These are phyloP conservation scores for Penicillium cataractarum DNA, from an alignment of 495 filamentous ascomycete species.

Conservation along the genomic window DNA sequence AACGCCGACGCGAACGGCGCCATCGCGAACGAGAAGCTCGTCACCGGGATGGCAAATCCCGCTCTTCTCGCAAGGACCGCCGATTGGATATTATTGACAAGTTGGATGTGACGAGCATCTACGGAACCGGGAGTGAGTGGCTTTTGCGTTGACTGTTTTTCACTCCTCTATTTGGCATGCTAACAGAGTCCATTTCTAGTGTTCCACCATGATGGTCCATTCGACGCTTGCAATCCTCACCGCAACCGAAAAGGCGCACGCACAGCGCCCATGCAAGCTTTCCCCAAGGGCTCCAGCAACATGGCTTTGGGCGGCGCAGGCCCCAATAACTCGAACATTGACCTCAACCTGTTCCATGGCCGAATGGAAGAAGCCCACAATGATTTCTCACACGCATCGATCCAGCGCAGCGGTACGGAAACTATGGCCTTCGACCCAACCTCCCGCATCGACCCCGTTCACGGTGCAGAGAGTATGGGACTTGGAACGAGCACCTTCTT, in stretches of 20 bases:
- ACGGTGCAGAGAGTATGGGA: conserved; percentile 81
- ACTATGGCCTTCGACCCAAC: conserved; percentile 59
- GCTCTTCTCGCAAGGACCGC: conserved; percentile 54
- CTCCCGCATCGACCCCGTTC: conserved; percentile 67
- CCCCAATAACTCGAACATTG: conserved; percentile 77
- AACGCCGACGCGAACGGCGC: conserved; percentile 69
- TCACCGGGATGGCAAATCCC: conserved; percentile 57
- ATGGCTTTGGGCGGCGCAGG: conserved; percentile 89
- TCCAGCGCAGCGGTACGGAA: conserved; percentile 46
- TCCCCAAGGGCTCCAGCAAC: conserved; percentile 87
- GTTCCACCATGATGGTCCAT: conserved; percentile 98
- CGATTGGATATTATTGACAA: conserved; percentile 95
- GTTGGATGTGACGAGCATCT: conserved; percentile 95
- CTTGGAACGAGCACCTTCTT: conserved; percentile 95
- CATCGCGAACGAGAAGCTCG: conserved; percentile 70
- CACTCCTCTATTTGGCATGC: neutral
- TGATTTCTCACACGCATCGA: conserved; percentile 62
- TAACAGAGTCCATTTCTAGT: conserved; percentile 55
- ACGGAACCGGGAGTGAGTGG: conserved; percentile 86
- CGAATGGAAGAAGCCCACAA: conserved; percentile 80
- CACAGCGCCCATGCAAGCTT: conserved; percentile 94
- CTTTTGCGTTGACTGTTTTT: neutral
- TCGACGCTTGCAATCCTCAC: conserved; percentile 95
- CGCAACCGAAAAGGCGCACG: conserved; percentile 84
- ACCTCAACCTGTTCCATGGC: conserved; percentile 83